A percentile compares a stretch with the other conserved stretches of the same genome.
phyloP scores from a whole-genome alignment of 176 grass and related monocot genomes.

The Echinochloa phyllopogon region DNA sequence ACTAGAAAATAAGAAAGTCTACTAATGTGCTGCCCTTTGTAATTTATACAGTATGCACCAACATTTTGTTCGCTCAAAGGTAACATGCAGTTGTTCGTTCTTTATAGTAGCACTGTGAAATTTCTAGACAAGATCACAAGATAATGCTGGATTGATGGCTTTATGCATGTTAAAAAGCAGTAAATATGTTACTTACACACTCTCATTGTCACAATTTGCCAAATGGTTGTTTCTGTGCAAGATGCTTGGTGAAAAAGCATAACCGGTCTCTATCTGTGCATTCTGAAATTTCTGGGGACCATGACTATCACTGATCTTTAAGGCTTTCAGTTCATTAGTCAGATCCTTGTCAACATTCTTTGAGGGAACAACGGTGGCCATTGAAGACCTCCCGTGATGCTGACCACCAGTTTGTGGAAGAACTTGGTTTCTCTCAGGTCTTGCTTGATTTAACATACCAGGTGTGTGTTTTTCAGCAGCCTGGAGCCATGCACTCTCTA shows the following conservation, averaged over 20 bases:
- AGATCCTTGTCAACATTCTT: conserved; percentile 66
- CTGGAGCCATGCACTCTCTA: conserved; percentile 97
- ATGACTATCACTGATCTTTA: conserved; percentile 63
- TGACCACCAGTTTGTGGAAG: conserved; percentile 65
- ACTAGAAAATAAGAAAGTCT: conserved; percentile 18
- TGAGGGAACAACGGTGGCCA: conserved; percentile 46
- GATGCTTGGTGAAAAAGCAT: conserved; percentile 83
- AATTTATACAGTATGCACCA: neutral
- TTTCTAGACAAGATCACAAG: neutral
- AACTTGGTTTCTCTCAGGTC: conserved; percentile 87
- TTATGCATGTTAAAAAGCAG: conserved; percentile 2
- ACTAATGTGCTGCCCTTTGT: conserved; percentile 3
- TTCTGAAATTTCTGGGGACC: conserved; percentile 35
- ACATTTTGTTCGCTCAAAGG: conserved; percentile 10
- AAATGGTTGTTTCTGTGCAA: conserved; percentile 78
- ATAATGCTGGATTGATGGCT: conserved; percentile 26
- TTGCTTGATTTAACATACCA: conserved; percentile 49
- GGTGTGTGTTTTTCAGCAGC: conserved; percentile 61
- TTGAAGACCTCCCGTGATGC: conserved; percentile 44
- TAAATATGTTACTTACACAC: conserved; percentile 70
- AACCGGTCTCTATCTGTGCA: conserved; percentile 45
- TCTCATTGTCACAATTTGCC: conserved; percentile 70
- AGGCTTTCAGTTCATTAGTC: conserved; percentile 68
- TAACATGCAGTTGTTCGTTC: conserved; percentile 23
- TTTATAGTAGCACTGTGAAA: neutral